Evolutionary conservation across 1,139 yeast genomes (phyloP).

Genomic region (Kodamaea plutei): DNA sequence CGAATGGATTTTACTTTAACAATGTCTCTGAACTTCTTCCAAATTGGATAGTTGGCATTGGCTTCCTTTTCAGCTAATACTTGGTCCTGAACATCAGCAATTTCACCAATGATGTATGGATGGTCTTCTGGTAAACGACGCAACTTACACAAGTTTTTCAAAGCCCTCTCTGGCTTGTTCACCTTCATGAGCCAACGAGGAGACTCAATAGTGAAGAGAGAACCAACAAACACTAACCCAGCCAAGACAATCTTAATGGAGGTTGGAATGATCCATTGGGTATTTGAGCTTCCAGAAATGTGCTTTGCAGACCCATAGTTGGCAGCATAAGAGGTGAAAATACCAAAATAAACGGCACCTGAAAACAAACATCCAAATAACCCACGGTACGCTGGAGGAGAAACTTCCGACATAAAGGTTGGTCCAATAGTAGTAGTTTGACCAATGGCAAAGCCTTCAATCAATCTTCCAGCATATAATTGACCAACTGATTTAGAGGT

Average conservation of each 20-base stretch:
- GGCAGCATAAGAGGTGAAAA: conserved; percentile 48
- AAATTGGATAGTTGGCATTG: conserved; percentile 15
- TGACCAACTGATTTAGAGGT: conserved; percentile 45
- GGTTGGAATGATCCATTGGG: conserved; percentile 39
- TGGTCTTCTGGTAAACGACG: conserved; percentile 50
- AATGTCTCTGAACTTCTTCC: conserved; percentile 28
- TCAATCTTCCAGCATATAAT: conserved; percentile 49
- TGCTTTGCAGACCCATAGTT: conserved; percentile 41
- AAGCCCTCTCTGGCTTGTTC: conserved; percentile 31
- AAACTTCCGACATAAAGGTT: conserved; percentile 49
- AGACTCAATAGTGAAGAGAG: conserved; percentile 38
- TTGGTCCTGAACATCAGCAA: conserved; percentile 47
- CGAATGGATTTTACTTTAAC: conserved; percentile 33
- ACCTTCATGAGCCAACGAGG: conserved; percentile 46
- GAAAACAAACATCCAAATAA: conserved; percentile 47
- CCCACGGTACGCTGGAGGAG: conserved; percentile 55
- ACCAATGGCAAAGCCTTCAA: conserved; percentile 55
- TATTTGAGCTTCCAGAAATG: conserved; percentile 23
- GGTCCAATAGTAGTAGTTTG: conserved; percentile 58
- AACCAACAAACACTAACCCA: conserved; percentile 35
- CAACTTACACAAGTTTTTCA: conserved; percentile 37
- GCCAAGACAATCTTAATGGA: conserved; percentile 41
- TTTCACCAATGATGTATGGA: conserved; percentile 48
- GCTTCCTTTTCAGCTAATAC: conserved; percentile 38
- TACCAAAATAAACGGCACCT: conserved; percentile 54